Percentiles rank a stretch among this genome's conserved stretches.
Evolutionary conservation across 108 stramenopile species (phyloP).

Genomic region (Cyclostephanos invisitatus): DNA sequence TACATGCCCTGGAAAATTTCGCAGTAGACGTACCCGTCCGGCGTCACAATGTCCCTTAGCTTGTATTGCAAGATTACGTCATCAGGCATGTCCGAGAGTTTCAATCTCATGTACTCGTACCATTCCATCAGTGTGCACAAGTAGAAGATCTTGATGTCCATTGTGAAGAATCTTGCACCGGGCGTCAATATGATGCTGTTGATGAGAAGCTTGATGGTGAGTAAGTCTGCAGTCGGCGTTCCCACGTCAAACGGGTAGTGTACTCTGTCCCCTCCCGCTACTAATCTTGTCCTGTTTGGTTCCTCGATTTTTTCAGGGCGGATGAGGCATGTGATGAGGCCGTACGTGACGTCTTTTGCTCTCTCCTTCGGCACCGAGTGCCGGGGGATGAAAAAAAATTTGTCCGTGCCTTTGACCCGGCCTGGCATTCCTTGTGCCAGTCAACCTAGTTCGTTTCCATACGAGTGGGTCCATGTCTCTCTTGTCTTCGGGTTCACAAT

Average conservation of each 20-base stretch:
- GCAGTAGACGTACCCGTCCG: constrained; percentile 20
- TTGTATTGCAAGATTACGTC: constrained; percentile 51
- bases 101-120: constrained; percentile 48
- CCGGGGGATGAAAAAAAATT: neutral
- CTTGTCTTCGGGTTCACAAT: too few species aligned
- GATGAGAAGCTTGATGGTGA: too few species aligned
- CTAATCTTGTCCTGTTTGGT: too few species aligned
- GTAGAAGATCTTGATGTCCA: constrained; percentile 54
- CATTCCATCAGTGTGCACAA: constrained; percentile 32
- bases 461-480: too few species aligned
- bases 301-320: too few species aligned
- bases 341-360: neutral
- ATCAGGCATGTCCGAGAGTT: constrained; percentile 4
- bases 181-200: neutral
- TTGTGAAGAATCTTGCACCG: constrained; percentile 26
- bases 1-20: constrained; percentile 50
- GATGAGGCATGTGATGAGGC: neutral
- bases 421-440: too few species aligned
- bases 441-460: too few species aligned
- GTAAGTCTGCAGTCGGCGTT: too few species aligned
- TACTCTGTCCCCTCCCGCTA: too few species aligned
- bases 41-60: neutral
- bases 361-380: neutral
- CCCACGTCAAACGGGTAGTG: too few species aligned
- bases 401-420: too few species aligned